Conservation (phyloP, 352 stramenopile genomes). For the Pythium coloratum region DNA sequence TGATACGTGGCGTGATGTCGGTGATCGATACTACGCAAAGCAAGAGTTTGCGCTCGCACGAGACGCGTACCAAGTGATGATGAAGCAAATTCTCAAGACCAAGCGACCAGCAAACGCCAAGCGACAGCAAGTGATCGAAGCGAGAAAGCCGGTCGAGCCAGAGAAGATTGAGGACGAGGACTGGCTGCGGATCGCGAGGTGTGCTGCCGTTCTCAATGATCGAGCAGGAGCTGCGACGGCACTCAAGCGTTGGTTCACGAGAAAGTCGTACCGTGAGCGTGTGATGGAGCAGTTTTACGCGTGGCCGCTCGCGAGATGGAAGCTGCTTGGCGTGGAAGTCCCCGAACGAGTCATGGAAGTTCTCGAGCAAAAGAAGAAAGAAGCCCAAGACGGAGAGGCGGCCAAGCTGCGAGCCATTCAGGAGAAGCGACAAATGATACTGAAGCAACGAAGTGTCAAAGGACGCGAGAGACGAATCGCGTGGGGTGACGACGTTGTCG, state of each 20-base stretch:
- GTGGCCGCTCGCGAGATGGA: constrained; percentile 66
- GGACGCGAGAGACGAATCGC: constrained; percentile 28
- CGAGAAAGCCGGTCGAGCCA: constrained; percentile 8
- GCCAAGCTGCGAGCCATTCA: constrained; percentile 24
- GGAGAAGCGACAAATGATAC: constrained; percentile 32
- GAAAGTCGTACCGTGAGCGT: constrained; percentile 38
- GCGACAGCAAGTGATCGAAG: constrained; percentile 35
- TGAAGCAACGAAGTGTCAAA: constrained; percentile 32
- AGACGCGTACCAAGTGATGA: constrained; percentile 63
- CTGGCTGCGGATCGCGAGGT: constrained; percentile 56
- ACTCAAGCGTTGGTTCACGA: constrained; percentile 44
- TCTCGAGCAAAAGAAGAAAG: constrained; percentile 26
- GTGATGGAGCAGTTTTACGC: constrained; percentile 43
- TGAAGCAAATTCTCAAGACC: constrained; percentile 40
- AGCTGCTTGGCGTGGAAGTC: constrained; percentile 48
- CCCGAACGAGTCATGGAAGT: constrained; percentile 36
- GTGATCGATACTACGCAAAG: constrained; percentile 47
- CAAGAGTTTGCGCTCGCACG: constrained; percentile 57
- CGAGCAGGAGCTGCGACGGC: constrained; percentile 24
- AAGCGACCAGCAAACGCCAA: constrained; percentile 36
- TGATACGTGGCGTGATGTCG: constrained; percentile 52
- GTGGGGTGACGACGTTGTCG: constrained; percentile 26
- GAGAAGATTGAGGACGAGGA: constrained; percentile 33
- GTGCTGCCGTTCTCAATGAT: constrained; percentile 52
- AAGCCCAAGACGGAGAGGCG: constrained; percentile 17